Conservation (phyloP, 208 protist species). For the Porcisia hertigi region DNA sequence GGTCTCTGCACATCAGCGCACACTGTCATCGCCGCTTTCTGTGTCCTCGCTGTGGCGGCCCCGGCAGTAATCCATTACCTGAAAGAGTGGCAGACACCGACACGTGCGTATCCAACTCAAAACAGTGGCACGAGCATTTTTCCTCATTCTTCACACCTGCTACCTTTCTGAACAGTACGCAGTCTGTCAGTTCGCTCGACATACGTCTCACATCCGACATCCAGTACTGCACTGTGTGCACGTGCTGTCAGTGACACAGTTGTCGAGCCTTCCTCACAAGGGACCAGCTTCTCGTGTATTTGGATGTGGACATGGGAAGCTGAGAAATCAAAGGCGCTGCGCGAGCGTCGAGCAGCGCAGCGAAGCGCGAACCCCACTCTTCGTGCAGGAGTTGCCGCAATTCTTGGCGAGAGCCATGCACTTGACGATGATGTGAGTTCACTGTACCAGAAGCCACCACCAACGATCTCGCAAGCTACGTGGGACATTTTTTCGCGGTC, state of each 20-base stretch:
- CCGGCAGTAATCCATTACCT: neutral
- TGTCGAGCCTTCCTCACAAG: slow-evolving; percentile 35
- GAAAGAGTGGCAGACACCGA: neutral
- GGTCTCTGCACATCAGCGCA: slow-evolving; percentile 17
- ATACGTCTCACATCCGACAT: slow-evolving; percentile 31
- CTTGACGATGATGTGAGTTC: neutral
- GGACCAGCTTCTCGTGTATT: slow-evolving; percentile 31
- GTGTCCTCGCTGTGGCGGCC: slow-evolving; percentile 63
- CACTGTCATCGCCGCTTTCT: slow-evolving; percentile 45
- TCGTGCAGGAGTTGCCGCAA: slow-evolving; percentile 4
- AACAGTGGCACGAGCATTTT: neutral
- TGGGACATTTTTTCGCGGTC: slow-evolving; percentile 15
- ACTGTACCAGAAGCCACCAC: neutral
- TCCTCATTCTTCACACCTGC: neutral
- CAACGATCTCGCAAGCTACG: slow-evolving; percentile 22
- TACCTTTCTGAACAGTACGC: slow-evolving; percentile 1
- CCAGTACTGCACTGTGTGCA: slow-evolving; percentile 45
- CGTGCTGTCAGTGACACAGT: slow-evolving; percentile 59
- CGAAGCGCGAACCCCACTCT: slow-evolving; percentile 25
- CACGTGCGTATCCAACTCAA: neutral
- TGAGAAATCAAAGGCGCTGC: slow-evolving; percentile 26
- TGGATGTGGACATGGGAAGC: slow-evolving; percentile 20
- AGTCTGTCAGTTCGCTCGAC: slow-evolving; percentile 21
- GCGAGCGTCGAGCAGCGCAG: slow-evolving; percentile 29
- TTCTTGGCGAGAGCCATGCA: neutral